Evolutionary conservation across 768 basidiomycete species (phyloP).

Genomic region (Collybia sordida): DNA sequence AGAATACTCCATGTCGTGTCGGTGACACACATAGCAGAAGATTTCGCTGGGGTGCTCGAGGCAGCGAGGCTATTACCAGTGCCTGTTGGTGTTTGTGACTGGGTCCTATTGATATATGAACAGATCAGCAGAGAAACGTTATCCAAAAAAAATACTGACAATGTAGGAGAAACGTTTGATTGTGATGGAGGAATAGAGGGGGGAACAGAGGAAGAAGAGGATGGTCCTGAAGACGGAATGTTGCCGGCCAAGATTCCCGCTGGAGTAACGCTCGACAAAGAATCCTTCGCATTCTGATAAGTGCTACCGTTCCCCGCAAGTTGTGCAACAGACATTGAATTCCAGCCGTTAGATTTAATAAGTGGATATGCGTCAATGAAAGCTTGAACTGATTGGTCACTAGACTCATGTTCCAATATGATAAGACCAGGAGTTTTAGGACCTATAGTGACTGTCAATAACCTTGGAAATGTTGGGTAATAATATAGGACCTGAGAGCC

Average conservation of each 20-base stretch:
- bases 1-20: no score
- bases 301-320: slow-evolving; percentile 34
- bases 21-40: neutral
- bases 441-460: slow-evolving; percentile 29
- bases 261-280: slow-evolving; percentile 27
- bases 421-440: slow-evolving; percentile 78
- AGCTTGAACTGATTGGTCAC: slow-evolving; percentile 53
- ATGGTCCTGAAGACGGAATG: neutral
- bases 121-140: no score
- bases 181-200: neutral
- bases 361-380: slow-evolving; percentile 68
- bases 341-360: slow-evolving; percentile 73
- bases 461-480: no score
- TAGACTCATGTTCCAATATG: slow-evolving; percentile 83
- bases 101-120: neutral
- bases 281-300: slow-evolving; percentile 48
- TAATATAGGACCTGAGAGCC: slow-evolving; percentile 47
- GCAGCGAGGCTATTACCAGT: neutral
- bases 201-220: slow-evolving; percentile 2
- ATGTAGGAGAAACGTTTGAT: no score
- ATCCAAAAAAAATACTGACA: no score
- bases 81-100: neutral
- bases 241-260: slow-evolving; percentile 20
- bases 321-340: slow-evolving; percentile 52
- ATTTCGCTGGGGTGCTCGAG: neutral